Base-by-base conservation (phyloP, 1,139 yeast genomes). In the Candida dubliniensis region DNA sequence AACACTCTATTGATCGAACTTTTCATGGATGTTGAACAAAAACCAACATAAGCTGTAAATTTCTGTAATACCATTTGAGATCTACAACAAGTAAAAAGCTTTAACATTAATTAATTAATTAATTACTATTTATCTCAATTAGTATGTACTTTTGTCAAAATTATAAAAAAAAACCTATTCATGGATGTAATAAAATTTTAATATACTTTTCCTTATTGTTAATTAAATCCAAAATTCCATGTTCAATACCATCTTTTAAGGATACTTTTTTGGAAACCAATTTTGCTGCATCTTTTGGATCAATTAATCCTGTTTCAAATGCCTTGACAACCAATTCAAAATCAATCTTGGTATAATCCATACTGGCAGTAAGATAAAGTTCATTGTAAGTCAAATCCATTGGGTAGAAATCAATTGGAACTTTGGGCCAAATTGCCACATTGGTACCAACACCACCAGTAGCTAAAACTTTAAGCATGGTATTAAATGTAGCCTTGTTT, bases 401-500 rank as follows among this genome's bases (percentile, higher is more conserved):
- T 24, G 73, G 74, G 35, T 58, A 63, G 46, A 59, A 66, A 24
- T 61, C 60, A 15, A 68, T 57, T 11, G 66, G 63, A 30, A 60
- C 58, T 46, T 67, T 64, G 23, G 72, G 68, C 82, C 82, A 78
- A 32, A 77, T 74, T 36, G 88, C 88, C 35, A 82, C 75, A 55
- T 82, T 82, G 37, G 82, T 80, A 5, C 85, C 84, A 11, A 69
- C 67, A 38, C 88, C 88, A 44, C 77, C 72, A n/a, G 81, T 76
- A 38, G 77, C 71, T 31, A 81, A 60, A 14, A 82, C 74, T 40
- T 70, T 71, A 24, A 82, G 59, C 2, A 82, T 71, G 1, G 82
- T 66, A 31, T 70, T 67, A 51, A 79, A 77, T 2, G 87, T 81
- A 2, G 67, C 67, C 38, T 76, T 79, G 24, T 78, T 61, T 30